A percentile compares a stretch with the other conserved stretches of the same genome.
These are phyloP conservation scores for Tillandsia leiboldiana DNA, from an alignment of 176 grass and related monocot genomes.

Conservation along the genomic window DNA sequence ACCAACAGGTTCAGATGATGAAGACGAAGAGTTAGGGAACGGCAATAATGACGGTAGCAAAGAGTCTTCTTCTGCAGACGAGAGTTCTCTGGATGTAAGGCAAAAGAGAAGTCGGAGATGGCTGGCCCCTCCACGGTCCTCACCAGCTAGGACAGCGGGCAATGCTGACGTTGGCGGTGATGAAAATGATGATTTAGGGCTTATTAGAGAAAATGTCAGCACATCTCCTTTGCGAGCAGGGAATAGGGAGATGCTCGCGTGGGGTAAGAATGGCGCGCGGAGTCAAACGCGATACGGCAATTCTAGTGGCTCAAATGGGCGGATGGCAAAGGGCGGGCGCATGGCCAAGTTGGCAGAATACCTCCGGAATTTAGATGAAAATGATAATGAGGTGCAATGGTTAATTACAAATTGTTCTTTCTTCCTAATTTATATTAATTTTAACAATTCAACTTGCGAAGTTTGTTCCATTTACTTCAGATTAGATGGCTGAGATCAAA, in stretches of 20 bases:
- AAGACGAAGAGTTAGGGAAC: constrained; percentile 58
- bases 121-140: constrained; percentile 24
- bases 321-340: constrained; percentile 38
- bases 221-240: constrained; percentile 41
- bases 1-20: constrained; percentile 40
- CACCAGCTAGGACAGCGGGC: constrained; percentile 40
- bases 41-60: constrained; percentile 42
- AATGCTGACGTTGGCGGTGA: constrained; percentile 34
- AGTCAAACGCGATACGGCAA: constrained; percentile 63
- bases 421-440: not conserved
- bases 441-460: constrained; percentile 8
- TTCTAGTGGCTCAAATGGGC: constrained; percentile 45
- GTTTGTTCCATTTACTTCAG: not conserved
- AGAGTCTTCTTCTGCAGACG: constrained; percentile 56
- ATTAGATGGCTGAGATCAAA: no score
- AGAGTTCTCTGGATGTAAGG: constrained; percentile 48
- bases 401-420: constrained; percentile 1
- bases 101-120: constrained; percentile 45
- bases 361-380: constrained; percentile 41
- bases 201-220: constrained; percentile 38
- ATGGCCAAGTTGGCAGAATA: constrained; percentile 59
- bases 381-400: constrained; percentile 49
- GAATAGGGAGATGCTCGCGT: constrained; percentile 58
- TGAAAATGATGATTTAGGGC: constrained; percentile 39
- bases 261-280: constrained; percentile 75